Percentiles rank a stretch among this genome's conserved stretches.
Evolutionary conservation across 768 basidiomycete genomes (phyloP).

Genomic region (Cystofilobasidium bisporidii): DNA sequence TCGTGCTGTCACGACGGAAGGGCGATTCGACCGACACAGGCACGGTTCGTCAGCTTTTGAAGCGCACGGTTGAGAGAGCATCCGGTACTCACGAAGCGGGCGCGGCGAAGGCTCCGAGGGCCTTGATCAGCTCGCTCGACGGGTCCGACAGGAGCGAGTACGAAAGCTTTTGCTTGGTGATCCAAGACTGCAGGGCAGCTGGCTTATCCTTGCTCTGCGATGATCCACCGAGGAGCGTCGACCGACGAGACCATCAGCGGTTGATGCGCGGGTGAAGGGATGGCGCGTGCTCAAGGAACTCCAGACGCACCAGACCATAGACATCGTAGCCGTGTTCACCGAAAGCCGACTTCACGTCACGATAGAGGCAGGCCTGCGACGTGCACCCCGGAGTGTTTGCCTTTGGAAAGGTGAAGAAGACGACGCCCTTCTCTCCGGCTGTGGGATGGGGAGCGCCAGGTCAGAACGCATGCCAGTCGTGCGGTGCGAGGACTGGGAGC

Average conservation of each 20-base stretch:
- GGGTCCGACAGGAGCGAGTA: constrained; percentile 84
- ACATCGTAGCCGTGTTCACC: constrained; percentile 47
- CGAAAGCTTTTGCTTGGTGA: constrained; percentile 62
- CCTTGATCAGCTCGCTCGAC: constrained; percentile 65
- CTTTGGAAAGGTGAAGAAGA: constrained; percentile 48
- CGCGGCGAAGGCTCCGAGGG: constrained; percentile 51
- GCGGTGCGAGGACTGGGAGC: background rate
- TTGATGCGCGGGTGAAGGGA: too few species aligned
- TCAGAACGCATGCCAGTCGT: background rate
- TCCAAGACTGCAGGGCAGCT: constrained; percentile 56
- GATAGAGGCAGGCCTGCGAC: constrained; percentile 81
- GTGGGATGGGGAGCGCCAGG: constrained; percentile 30
- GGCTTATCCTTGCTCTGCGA: constrained; percentile 49
- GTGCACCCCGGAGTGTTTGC: constrained; percentile 56
- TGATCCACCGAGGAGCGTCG: too few species aligned
- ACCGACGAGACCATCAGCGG: too few species aligned
- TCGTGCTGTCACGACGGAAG: constrained; percentile 49
- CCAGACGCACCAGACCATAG: constrained; percentile 14
- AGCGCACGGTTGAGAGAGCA: too few species aligned
- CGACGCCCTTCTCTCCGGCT: constrained; percentile 56
- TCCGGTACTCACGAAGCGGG: background rate
- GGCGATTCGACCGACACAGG: too few species aligned
- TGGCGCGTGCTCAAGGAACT: background rate
- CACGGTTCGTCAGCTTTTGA: too few species aligned
- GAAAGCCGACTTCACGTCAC: constrained; percentile 73